Evolutionary conservation across 2,329 filamentous ascomycete species (phyloP).

Genomic region (Botrytis squamosa): DNA sequence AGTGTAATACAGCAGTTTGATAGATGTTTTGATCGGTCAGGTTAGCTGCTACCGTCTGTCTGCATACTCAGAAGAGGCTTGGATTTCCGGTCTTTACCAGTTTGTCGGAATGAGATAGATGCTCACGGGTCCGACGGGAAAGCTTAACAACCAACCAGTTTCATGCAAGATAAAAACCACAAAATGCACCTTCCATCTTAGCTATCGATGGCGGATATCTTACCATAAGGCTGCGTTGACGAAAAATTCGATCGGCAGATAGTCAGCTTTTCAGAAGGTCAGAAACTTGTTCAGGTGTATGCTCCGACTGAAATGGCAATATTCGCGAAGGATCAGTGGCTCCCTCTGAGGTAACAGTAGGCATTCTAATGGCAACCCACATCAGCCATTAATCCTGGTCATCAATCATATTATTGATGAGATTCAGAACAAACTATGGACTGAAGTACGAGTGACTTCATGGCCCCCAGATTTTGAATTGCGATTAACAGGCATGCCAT

Average conservation of each 20-base stretch:
- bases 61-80: constrained; percentile 6
- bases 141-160: constrained; percentile 10
- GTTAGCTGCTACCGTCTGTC: neutral
- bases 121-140: neutral
- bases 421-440: neutral
- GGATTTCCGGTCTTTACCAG: constrained; percentile 10
- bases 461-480: neutral
- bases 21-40: constrained; percentile 6
- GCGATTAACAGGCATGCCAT: neutral
- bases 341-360: neutral
- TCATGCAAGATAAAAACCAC: constrained; percentile 8
- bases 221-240: constrained; percentile 17
- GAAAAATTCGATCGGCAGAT: constrained; percentile 9
- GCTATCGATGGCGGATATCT: constrained; percentile 12
- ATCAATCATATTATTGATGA: neutral
- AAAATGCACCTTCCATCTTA: neutral
- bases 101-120: constrained; percentile 2
- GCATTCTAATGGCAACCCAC: neutral
- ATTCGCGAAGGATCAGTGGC: constrained; percentile 2
- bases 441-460: neutral
- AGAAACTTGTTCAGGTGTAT: neutral
- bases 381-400: neutral
- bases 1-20: neutral
- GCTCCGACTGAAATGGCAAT: neutral
- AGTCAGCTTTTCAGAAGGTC: neutral